phyloP scores from a whole-genome alignment of 2,329 filamentous ascomycete genomes.

The Neopestalotiopsis sp. region DNA sequence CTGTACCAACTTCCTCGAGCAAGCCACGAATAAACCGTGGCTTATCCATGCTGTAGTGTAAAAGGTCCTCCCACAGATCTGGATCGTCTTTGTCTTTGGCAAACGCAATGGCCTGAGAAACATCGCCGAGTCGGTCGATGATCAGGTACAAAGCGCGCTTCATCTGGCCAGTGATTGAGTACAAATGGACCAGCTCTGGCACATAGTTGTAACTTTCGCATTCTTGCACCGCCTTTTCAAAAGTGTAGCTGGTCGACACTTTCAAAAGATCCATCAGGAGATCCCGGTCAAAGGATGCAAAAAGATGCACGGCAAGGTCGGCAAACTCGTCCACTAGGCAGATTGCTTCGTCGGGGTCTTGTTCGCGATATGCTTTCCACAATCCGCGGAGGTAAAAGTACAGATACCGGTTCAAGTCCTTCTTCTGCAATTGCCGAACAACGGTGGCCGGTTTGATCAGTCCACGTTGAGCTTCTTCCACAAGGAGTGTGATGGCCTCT shows the following conservation, averaged over 20 bases:
- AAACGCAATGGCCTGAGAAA: slow-evolving; percentile 91
- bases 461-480: slow-evolving; percentile 89
- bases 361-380: slow-evolving; percentile 73
- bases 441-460: slow-evolving; percentile 81
- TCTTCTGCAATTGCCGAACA: slow-evolving; percentile 74
- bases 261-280: slow-evolving; percentile 88
- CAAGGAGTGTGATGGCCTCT: slow-evolving; percentile 84
- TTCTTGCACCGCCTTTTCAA: slow-evolving; percentile 77
- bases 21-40: slow-evolving; percentile 91
- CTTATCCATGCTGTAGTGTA: slow-evolving; percentile 97
- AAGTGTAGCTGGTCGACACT: slow-evolving; percentile 84
- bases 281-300: slow-evolving; percentile 80
- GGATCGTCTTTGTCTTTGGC: slow-evolving; percentile 91
- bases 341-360: slow-evolving; percentile 62
- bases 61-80: slow-evolving; percentile 92
- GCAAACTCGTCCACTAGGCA: slow-evolving; percentile 84
- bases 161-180: slow-evolving; percentile 93
- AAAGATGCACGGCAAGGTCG: slow-evolving; percentile 84
- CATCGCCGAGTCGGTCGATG: slow-evolving; percentile 89
- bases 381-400: slow-evolving; percentile 91
- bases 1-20: slow-evolving; percentile 90
- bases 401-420: slow-evolving; percentile 74
- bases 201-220: slow-evolving; percentile 84
- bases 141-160: slow-evolving; percentile 92
- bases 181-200: slow-evolving; percentile 91